A percentile compares a stretch with the other conserved stretches of the same genome.
These are phyloP conservation scores for Irpex sp. DNA, from an alignment of 1,284 basidiomycete species.

Conservation along the genomic window DNA sequence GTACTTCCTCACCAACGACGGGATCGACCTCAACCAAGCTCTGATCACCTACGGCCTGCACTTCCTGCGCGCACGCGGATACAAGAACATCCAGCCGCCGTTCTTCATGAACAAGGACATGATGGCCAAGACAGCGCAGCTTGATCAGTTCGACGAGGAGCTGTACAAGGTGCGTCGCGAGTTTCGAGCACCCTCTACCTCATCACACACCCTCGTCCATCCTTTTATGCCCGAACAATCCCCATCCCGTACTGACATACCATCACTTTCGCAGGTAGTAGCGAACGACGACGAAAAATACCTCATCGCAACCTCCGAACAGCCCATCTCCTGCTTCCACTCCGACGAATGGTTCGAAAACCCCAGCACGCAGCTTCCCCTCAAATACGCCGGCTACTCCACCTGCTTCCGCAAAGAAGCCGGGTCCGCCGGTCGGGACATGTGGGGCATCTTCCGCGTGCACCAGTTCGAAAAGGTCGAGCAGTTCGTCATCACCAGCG, in stretches of 20 bases:
- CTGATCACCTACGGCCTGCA: constrained; percentile 94
- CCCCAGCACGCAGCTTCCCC: constrained; percentile 87
- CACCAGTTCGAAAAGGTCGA: constrained; percentile 99
- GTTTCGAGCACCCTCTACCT: too few relatives aligned
- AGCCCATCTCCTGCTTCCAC: constrained; percentile 95
- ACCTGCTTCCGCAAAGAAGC: constrained; percentile 99
- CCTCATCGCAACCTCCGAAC: constrained; percentile 97
- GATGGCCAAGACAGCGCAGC: constrained; percentile 97
- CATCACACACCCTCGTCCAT: too few relatives aligned
- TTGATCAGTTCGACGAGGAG: constrained; percentile 98
- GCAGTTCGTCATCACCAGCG: constrained; percentile 94
- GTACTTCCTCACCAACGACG: constrained; percentile 94
- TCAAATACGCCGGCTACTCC: constrained; percentile 81
- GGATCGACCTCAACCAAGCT: constrained; percentile 96
- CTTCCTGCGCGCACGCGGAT: constrained; percentile 80
- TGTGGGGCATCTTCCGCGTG: constrained; percentile 99
- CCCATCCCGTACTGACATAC: constrained; percentile 1
- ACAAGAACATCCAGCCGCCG: constrained; percentile 95
- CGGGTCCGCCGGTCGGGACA: constrained; percentile 94
- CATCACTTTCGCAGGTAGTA: constrained; percentile 56
- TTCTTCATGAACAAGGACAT: constrained; percentile 99
- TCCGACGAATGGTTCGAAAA: constrained; percentile 97
- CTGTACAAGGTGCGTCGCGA: constrained; percentile 77
- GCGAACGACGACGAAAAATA: constrained; percentile 96
- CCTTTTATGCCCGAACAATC: too few relatives aligned